Evolutionary conservation across 176 grass and related monocot genomes (phyloP).

Genomic region (Hordeum marinum): DNA sequence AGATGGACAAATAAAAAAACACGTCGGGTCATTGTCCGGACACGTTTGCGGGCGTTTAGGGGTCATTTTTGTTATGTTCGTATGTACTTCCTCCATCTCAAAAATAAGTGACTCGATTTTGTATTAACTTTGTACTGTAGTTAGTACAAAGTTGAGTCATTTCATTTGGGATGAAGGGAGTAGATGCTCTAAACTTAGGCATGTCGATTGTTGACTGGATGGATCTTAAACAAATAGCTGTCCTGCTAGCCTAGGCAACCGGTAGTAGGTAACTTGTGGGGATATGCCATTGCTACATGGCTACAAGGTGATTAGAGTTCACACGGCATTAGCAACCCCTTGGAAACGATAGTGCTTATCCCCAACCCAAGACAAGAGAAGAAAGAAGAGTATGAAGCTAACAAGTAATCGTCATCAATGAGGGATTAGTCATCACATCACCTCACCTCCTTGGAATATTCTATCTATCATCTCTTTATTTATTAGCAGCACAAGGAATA

Average conservation of each 20-base stretch:
- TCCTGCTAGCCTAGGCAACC: no score
- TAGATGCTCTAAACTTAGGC: not conserved
- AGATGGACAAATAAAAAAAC: no score
- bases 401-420: not conserved
- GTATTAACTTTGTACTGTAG: no score
- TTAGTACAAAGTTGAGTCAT: no score
- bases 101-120: no score
- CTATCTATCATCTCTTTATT: no score
- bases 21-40: no score
- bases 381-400: not conserved
- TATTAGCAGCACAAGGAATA: no score
- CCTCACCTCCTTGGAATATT: not conserved
- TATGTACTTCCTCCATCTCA: no score
- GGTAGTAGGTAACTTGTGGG: not conserved
- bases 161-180: no score
- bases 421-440: not conserved
- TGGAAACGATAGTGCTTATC: not conserved
- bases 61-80: no score
- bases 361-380: not conserved
- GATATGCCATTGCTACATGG: not conserved
- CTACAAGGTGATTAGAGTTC: not conserved
- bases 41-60: no score
- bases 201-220: not conserved
- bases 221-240: not conserved
- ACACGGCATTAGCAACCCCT: conserved; percentile 7